These are phyloP conservation scores for Setaria viridis DNA, from an alignment of 202 grass and related monocot genomes.

Conservation along the genomic window DNA sequence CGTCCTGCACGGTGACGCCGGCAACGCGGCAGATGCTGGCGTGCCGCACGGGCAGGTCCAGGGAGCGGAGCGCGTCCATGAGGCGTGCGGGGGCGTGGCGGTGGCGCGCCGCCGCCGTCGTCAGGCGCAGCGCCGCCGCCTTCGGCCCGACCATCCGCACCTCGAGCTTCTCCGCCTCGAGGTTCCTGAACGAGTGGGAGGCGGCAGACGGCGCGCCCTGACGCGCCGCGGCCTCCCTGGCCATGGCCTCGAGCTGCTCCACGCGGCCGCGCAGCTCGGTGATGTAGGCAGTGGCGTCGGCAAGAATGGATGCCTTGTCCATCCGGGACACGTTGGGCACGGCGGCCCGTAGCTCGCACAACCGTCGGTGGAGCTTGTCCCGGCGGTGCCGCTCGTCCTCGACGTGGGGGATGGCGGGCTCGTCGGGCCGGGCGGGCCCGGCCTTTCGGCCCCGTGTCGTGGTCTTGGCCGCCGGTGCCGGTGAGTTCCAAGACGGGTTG, in stretches of 20 bases:
- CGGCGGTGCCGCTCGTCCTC: constrained; percentile 61
- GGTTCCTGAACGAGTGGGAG: too few species aligned
- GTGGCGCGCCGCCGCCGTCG: too few species aligned
- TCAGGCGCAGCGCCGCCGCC: too few species aligned
- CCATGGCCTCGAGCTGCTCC: constrained; percentile 26
- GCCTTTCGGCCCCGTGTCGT: constrained; percentile 20
- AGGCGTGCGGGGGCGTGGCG: too few species aligned
- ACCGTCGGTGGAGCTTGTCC: constrained; percentile 55
- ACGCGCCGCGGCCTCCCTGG: neutral
- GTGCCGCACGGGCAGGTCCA: too few species aligned
- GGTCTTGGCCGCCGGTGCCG: neutral
- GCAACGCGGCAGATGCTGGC: too few species aligned
- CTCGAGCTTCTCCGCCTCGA: too few species aligned
- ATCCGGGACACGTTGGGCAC: constrained; percentile 62
- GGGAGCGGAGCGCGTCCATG: too few species aligned
- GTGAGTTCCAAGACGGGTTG: neutral
- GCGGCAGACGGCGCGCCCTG: too few species aligned
- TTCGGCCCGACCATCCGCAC: too few species aligned
- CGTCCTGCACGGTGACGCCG: too few species aligned
- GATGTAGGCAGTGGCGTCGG: constrained; percentile 54
- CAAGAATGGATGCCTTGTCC: constrained; percentile 62
- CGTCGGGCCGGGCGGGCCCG: neutral
- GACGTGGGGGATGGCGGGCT: constrained; percentile 35
- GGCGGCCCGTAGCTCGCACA: constrained; percentile 58
- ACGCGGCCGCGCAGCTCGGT: neutral